phyloP scores from a whole-genome alignment of 495 filamentous ascomycete genomes.

The Tuber microsphaerosporum region DNA sequence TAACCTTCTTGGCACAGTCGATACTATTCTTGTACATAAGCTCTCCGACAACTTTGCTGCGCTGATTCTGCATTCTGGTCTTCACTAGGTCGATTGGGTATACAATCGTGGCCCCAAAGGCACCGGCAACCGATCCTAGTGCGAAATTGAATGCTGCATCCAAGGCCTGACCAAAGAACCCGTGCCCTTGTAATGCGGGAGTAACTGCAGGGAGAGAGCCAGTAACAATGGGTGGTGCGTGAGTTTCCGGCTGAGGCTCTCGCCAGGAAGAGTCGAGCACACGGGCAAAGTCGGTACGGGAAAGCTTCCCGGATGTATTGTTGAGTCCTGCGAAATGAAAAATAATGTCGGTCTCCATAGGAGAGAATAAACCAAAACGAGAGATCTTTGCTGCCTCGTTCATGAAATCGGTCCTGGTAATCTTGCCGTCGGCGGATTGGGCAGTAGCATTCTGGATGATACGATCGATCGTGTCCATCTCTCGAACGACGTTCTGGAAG shows the following conservation, averaged over 20 bases:
- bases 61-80: slow-evolving; percentile 97
- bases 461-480: slow-evolving; percentile 95
- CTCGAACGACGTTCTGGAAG: slow-evolving; percentile 91
- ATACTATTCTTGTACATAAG: slow-evolving; percentile 91
- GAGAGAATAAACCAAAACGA: slow-evolving; percentile 88
- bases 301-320: slow-evolving; percentile 75
- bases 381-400: slow-evolving; percentile 87
- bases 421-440: slow-evolving; percentile 83
- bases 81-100: slow-evolving; percentile 98
- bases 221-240: slow-evolving; percentile 42
- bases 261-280: slow-evolving; percentile 91
- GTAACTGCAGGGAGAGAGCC: slow-evolving; percentile 42
- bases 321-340: slow-evolving; percentile 97
- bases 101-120: slow-evolving; percentile 97
- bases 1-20: slow-evolving; percentile 86
- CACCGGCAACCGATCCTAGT: slow-evolving; percentile 81
- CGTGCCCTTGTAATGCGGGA: slow-evolving; percentile 15
- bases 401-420: slow-evolving; percentile 86
- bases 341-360: slow-evolving; percentile 97
- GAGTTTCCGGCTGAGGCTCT: slow-evolving; percentile 48
- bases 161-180: slow-evolving; percentile 55
- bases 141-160: slow-evolving; percentile 85
- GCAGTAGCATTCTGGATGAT: slow-evolving; percentile 77
- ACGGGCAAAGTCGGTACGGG: slow-evolving; percentile 78
- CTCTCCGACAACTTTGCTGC: slow-evolving; percentile 70